Base-by-base conservation (phyloP, 441 rosid species). In the Caryocar brasiliense region DNA sequence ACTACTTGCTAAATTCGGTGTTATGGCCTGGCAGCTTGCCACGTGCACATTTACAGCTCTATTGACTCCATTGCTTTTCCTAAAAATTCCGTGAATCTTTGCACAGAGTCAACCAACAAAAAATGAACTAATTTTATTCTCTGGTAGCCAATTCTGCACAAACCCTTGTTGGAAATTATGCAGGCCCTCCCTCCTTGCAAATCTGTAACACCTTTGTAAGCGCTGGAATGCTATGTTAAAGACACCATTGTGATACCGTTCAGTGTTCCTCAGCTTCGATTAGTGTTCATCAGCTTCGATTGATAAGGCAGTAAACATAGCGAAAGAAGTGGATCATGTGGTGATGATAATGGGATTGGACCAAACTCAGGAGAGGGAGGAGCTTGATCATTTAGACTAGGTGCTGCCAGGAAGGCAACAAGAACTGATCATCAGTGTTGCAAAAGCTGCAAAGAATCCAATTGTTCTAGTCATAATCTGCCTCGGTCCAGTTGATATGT, bases 321-420 rank as follows among this genome's bases (percentile, higher is more conserved):
- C 88, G 0, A 63, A 62, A 66, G 56, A 17, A 1, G 90, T 59
- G 8, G 93, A 91, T 40, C 73, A 66, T 13, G 93, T 86, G 37
- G 77, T 91, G 22, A 30, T 86, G 67, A 54, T 84, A 2, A 82
- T 91, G 96, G 96, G 95, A 56, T 59, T 86, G 48, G 96, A 86
- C 60, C 77, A 66, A 64, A 79, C 82, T 28, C 87, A 79, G 63
- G 92, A 85, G 62, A 72, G 27, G 41, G 83, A 83, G 51, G 79
- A 62, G 8, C 55, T 62, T 14, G 96, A 86, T 63, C 89, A 89
- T 2, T 57, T 65, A 15, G 68, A 79, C 40, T 66, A 84, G 56
- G 52, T 70, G 24, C 85, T 87, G 24, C 94, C 95, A 0, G 86
- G 94, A 21, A 61, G 56, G 64, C 89, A 85, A 55, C 77, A 54